phyloP scores from a whole-genome alignment of 129 eudicot species.

The Chrysanthemum seticuspe region DNA sequence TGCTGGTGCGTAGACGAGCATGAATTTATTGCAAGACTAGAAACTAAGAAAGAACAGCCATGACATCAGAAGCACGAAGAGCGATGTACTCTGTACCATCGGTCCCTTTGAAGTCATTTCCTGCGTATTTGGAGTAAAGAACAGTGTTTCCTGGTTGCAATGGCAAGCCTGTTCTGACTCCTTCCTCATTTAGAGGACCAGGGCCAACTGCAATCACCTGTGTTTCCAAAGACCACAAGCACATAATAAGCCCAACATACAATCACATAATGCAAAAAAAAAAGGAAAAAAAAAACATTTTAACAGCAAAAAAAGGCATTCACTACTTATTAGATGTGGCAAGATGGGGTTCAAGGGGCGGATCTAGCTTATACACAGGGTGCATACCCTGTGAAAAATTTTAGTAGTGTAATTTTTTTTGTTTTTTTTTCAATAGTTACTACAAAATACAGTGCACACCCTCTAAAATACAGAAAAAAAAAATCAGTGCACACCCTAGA shows the following conservation, averaged over 20 bases:
- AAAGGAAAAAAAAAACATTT: background rate
- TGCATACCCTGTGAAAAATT: too few relatives aligned
- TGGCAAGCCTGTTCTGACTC: constrained; percentile 66
- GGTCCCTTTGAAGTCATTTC: constrained; percentile 69
- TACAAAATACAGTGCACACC: too few relatives aligned
- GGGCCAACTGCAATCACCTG: constrained; percentile 96
- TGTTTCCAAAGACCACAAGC: constrained; percentile 13
- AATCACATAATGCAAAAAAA: background rate
- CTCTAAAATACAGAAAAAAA: too few relatives aligned
- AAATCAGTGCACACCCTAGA: too few relatives aligned
- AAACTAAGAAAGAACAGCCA: constrained; percentile 80
- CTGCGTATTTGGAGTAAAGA: constrained; percentile 87
- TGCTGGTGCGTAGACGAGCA: constrained; percentile 13
- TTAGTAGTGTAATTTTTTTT: too few relatives aligned
- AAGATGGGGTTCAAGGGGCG: background rate
- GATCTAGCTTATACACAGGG: too few relatives aligned
- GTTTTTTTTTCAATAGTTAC: too few relatives aligned
- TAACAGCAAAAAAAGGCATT: background rate
- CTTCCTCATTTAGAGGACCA: constrained; percentile 78
- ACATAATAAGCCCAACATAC: background rate
- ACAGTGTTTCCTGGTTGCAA: constrained; percentile 73
- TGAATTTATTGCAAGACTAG: background rate
- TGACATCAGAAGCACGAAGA: constrained; percentile 71
- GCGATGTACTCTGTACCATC: constrained; percentile 80
- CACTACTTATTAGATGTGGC: background rate